Evolutionary conservation across 2,329 filamentous ascomycete species (phyloP), one percentile per base, ranked within the genome.

Genomic region (Colletotrichum magnum): DNA sequence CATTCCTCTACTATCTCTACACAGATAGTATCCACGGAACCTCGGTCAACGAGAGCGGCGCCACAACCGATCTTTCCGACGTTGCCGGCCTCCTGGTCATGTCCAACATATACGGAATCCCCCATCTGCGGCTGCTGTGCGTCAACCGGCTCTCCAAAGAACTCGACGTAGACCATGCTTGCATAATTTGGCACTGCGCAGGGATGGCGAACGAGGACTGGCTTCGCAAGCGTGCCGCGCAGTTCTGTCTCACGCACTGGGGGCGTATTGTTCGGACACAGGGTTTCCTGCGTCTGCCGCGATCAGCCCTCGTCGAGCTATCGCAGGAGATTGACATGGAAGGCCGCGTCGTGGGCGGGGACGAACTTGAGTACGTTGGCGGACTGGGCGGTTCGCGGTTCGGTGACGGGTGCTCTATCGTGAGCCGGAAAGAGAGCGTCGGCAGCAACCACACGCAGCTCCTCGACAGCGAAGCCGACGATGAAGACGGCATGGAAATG

Each of bases 81-180:
- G 94, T 98, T 15, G 95, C 96, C 0, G 95, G 96, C 9, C 90
- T 99, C 80, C 87, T 99, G 3, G 95, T 99, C 72, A 97, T 99
- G 93, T 94, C 94, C 51, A 98, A 98, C 79, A 93, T 98, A 54
- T 99, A 99, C 82, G 95, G 98, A 77, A 97, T 99, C 83, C 95
- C 95, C 1, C 94, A 96, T 73, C 89, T 99, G 26, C 93, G 95
- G 21, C 88, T 97, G 7, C 87, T 98, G 1, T 98, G 95, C 78
- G 93, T 98, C 63, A 95, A 97, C 77, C 90, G 96, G 9, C 87
- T 99, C 4, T 92, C 93, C 64, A 93, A 94, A 71, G 96, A 99
- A 77, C 88, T 99, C 3, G 95, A 98, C 77, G 92, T 98, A 47
- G 94, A 97, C 69, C 94, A 98, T 77, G 95, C 95, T 3, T 97